Percentiles rank a stretch among this genome's conserved stretches.
phyloP scores from a whole-genome alignment of 2,329 filamentous ascomycete genomes.

The Lizonia empirigonia region DNA sequence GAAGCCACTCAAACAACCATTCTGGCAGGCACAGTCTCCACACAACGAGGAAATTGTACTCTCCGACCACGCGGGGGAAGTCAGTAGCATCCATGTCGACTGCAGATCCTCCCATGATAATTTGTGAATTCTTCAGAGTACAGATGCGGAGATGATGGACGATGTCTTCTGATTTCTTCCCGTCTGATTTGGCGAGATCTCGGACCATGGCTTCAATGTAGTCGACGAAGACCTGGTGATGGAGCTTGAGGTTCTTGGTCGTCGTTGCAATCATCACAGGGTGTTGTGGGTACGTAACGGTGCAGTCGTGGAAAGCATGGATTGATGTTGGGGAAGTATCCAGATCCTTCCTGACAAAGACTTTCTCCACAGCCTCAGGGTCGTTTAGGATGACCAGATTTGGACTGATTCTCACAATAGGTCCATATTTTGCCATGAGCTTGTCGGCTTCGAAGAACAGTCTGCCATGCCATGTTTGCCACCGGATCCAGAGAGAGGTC shows the following conservation, averaged over 20 bases:
- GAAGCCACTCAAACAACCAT: slow-evolving; percentile 27
- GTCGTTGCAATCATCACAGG: slow-evolving; percentile 31
- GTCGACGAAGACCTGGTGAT: slow-evolving; percentile 19
- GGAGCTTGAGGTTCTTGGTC: slow-evolving; percentile 25
- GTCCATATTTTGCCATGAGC: slow-evolving; percentile 24
- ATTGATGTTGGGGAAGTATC: slow-evolving; percentile 29
- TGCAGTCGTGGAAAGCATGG: slow-evolving; percentile 28
- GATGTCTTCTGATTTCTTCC: slow-evolving; percentile 24
- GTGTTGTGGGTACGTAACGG: slow-evolving; percentile 30
- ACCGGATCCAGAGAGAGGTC: slow-evolving; percentile 25
- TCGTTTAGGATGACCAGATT: slow-evolving; percentile 29
- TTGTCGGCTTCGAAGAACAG: slow-evolving; percentile 27
- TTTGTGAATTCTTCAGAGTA: slow-evolving; percentile 26
- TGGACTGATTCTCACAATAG: slow-evolving; percentile 27
- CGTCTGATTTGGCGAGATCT: slow-evolving; percentile 18
- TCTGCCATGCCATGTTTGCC: slow-evolving; percentile 28
- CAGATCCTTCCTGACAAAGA: slow-evolving; percentile 26
- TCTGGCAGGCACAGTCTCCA: slow-evolving; percentile 29
- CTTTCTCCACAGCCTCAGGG: slow-evolving; percentile 21
- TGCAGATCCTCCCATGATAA: slow-evolving; percentile 26
- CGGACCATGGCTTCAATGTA: slow-evolving; percentile 27
- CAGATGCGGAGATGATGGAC: slow-evolving; percentile 28
- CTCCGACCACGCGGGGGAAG: slow-evolving; percentile 26
- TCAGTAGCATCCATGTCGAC: slow-evolving; percentile 21
- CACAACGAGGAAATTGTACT: slow-evolving; percentile 30